phyloP scores from a whole-genome alignment of 176 grass and related monocot genomes.

The Juncus inflexus region DNA sequence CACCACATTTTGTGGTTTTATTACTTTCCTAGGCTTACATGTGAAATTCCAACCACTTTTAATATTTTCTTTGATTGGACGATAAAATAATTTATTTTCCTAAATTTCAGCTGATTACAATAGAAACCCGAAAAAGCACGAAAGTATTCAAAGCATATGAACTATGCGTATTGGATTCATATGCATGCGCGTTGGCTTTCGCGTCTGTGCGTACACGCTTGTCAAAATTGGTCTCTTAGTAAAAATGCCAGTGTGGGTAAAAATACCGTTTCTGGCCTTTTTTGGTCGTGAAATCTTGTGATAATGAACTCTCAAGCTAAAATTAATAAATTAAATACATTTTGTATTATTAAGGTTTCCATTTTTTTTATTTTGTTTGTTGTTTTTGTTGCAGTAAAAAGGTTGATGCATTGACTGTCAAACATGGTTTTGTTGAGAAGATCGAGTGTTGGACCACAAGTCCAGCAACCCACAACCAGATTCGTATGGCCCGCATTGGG shows the following conservation, averaged over 20 bases:
- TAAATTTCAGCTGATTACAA: no score
- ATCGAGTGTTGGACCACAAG: constrained; percentile 74
- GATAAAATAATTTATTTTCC: no score
- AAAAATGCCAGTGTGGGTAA: constrained; percentile 61
- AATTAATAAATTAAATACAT: neutral
- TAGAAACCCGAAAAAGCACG: no score
- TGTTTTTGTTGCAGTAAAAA: constrained; percentile 37
- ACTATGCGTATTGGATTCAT: constrained; percentile 77
- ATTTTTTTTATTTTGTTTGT: neutral
- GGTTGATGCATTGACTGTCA: constrained; percentile 93
- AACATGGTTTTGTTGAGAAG: constrained; percentile 74
- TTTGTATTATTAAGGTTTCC: neutral
- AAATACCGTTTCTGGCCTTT: constrained; percentile 72
- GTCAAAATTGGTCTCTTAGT: constrained; percentile 55
- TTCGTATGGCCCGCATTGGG: constrained; percentile 31
- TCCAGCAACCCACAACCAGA: constrained; percentile 23
- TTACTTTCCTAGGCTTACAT: no score
- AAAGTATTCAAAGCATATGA: no score
- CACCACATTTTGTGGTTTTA: no score
- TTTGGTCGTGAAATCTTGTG: constrained; percentile 70
- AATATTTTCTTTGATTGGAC: no score
- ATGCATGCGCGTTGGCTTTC: constrained; percentile 75
- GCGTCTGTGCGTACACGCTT: constrained; percentile 76
- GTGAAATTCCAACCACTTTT: no score
- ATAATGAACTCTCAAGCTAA: constrained; percentile 79